phyloP scores from a whole-genome alignment of 2,329 filamentous ascomycete genomes.

The Ceratocystis albifundus region DNA sequence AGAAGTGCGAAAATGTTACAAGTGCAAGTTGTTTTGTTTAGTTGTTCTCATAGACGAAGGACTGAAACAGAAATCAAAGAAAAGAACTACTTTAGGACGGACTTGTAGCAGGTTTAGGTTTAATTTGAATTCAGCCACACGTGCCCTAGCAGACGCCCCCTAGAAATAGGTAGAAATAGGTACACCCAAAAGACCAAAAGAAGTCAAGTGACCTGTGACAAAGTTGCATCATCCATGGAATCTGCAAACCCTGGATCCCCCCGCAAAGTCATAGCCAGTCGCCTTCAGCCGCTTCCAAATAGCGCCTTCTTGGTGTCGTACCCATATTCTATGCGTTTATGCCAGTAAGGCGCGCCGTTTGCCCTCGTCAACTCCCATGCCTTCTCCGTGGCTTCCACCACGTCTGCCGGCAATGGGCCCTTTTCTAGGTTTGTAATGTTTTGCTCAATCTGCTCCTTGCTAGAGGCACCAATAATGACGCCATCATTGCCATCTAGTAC shows the following conservation, averaged over 20 bases:
- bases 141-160: neutral
- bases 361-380: conserved; percentile 63
- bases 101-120: conserved; percentile 1
- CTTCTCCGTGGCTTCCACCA: conserved; percentile 62
- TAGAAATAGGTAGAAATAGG: neutral
- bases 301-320: conserved; percentile 53
- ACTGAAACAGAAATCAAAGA: neutral
- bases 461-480: conserved; percentile 49
- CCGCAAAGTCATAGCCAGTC: neutral
- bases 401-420: conserved; percentile 64
- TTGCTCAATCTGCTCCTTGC: conserved; percentile 43
- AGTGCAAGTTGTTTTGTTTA: neutral
- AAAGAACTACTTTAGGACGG: neutral
- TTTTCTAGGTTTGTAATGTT: conserved; percentile 50
- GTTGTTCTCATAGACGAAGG: neutral
- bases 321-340: conserved; percentile 51
- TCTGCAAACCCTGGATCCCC: neutral
- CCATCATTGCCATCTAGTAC: conserved; percentile 45
- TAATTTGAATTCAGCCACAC: neutral
- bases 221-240: neutral
- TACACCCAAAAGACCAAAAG: neutral
- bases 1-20: neutral
- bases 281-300: conserved; percentile 35
- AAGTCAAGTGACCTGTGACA: conserved; percentile 1
- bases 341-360: conserved; percentile 44